phyloP scores from a whole-genome alignment of 768 basidiomycete genomes.

The Macrolepiota fuliginosa region DNA sequence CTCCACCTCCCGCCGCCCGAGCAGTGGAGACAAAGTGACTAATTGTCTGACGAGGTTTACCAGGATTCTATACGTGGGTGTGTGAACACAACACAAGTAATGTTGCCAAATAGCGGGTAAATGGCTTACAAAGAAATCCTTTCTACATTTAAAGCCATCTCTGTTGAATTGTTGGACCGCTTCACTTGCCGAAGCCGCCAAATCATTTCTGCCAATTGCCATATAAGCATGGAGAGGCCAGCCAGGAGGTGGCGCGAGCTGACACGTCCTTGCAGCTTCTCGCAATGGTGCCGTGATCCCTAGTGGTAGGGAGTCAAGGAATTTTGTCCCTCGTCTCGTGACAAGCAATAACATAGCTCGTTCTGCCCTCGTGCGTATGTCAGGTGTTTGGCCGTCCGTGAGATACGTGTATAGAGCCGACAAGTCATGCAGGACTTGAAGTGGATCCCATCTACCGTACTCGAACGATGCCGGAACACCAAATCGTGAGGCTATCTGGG shows the following conservation, averaged over 20 bases:
- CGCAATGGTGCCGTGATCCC: slow-evolving; percentile 76
- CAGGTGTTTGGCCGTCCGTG: slow-evolving; percentile 47
- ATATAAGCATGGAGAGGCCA: slow-evolving; percentile 73
- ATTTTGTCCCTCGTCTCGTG: slow-evolving; percentile 40
- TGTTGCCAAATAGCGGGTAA: neutral
- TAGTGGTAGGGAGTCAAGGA: slow-evolving; percentile 58
- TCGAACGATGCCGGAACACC: slow-evolving; percentile 54
- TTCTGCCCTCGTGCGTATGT: slow-evolving; percentile 65
- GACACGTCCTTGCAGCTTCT: slow-evolving; percentile 84
- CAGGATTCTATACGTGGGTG: slow-evolving; percentile 42
- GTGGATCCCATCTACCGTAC: slow-evolving; percentile 61
- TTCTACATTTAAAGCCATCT: slow-evolving; percentile 55
- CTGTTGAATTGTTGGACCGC: slow-evolving; percentile 41
- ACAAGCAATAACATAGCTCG: slow-evolving; percentile 59
- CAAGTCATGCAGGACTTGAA: slow-evolving; percentile 50
- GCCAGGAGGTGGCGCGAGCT: slow-evolving; percentile 68
- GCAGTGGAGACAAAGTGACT: slow-evolving; percentile 49
- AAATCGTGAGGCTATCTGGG: slow-evolving; percentile 45
- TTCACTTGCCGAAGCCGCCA: slow-evolving; percentile 60
- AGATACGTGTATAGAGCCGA: slow-evolving; percentile 57
- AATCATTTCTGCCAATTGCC: slow-evolving; percentile 71
- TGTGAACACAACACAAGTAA: neutral
- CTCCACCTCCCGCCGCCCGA: slow-evolving; percentile 48
- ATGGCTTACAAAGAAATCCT: slow-evolving; percentile 53
- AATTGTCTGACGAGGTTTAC: slow-evolving; percentile 48